Base-by-base conservation (phyloP, 768 basidiomycete species). In the Termitomyces sp. region DNA sequence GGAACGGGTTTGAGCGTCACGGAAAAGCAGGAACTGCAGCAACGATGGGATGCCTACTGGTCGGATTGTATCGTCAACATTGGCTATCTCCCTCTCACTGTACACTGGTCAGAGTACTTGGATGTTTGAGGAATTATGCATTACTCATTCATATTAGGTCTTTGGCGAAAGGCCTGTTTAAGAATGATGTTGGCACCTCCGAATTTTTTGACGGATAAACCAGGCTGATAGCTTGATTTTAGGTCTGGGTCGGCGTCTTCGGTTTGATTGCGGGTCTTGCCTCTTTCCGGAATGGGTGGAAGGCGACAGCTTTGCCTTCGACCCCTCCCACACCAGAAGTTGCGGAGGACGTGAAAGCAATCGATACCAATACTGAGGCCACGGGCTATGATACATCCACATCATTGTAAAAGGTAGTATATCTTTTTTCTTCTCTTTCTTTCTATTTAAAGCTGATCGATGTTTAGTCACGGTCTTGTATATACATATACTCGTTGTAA, bases 41-140 rank as follows among this genome's bases (percentile, higher is more conserved):
- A 82, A 55, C 73, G 84, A 60, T 85, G 86, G 83, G 79, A 81
- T 60, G 79, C 85, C 16, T 82, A 85, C 54, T 84, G 83, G 79
- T 86, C 82, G 50, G 90, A 92, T 58, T 67, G 88, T 11, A 68
- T 89, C 14, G 81, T 83, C 48, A 93, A 93, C 65, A 59, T 87
- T 8, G 83, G 83, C 25, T 89, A 91, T 66, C 71, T 93, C n/a
- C 94, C 92, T 3, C 68, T 91, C 49, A 89, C 92, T 2, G 69
- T 92, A 55, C 94, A 96, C 67, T 94, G 91, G 93, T 91, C 61
- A 53, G 81, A 59, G 14, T 8, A 37, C 27, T 17, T 47, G 9
- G 6, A 45, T n/a, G 8, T 53, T 14, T 28, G 21, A 23, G 4
- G 41, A 48, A 47, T 27, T 5, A n/a, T 44, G 28, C 32, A 52